Percentiles rank a stretch among this genome's conserved stretches.
Evolutionary conservation across 2,329 filamentous ascomycete species (phyloP).

Genomic region (Colletotrichum tofieldiae): DNA sequence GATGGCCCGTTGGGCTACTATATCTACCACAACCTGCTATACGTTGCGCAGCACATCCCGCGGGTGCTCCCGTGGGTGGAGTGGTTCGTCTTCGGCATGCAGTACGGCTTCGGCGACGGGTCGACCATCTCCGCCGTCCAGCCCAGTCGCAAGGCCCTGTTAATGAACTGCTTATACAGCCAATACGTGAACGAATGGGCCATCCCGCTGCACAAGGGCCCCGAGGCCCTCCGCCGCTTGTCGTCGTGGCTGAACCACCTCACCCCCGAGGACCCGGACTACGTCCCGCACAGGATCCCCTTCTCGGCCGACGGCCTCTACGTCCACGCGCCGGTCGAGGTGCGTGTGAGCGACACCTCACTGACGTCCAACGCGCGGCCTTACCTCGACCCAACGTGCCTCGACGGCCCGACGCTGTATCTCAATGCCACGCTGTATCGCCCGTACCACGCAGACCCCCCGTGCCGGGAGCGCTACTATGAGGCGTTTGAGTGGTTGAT

Average conservation of each 20-base stretch:
- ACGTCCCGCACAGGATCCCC: slow-evolving; percentile 79
- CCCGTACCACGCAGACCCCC: slow-evolving; percentile 84
- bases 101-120: slow-evolving; percentile 89
- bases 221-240: slow-evolving; percentile 87
- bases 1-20: slow-evolving; percentile 87
- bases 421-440: slow-evolving; percentile 93
- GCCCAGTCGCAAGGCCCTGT: slow-evolving; percentile 82
- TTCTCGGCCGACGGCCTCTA: slow-evolving; percentile 85
- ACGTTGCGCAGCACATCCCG: slow-evolving; percentile 83
- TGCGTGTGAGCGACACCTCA: slow-evolving; percentile 84
- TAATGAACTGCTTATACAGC: slow-evolving; percentile 99
- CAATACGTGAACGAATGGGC: slow-evolving; percentile 99
- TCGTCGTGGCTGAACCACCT: slow-evolving; percentile 86
- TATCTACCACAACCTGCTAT: slow-evolving; percentile 92
- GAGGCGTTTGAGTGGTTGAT: slow-evolving; percentile 93
- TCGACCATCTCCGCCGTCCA: slow-evolving; percentile 82
- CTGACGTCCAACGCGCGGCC: slow-evolving; percentile 56
- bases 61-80: slow-evolving; percentile 89
- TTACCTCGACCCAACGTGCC: slow-evolving; percentile 78
- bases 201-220: slow-evolving; percentile 86
- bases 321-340: slow-evolving; percentile 92
- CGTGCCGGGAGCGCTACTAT: slow-evolving; percentile 84
- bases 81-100: slow-evolving; percentile 97
- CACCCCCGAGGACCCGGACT: slow-evolving; percentile 73
- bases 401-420: slow-evolving; percentile 83